Evolutionary conservation across 1,139 yeast species (phyloP).

Genomic region (Blastobotrys raffinosifermentans): DNA sequence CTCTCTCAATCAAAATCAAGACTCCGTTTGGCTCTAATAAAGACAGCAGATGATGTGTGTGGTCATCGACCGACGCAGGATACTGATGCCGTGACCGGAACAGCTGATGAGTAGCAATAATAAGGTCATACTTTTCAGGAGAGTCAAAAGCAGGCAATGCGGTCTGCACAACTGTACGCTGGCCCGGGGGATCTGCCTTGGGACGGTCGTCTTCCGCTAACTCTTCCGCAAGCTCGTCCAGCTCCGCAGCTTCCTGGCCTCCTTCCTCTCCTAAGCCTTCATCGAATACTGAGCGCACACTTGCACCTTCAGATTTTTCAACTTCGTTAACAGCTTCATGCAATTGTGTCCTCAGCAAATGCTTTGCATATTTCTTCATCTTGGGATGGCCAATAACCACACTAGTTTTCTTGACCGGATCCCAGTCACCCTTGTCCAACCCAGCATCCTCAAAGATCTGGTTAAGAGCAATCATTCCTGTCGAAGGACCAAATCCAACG

Average conservation of each 20-base stretch:
- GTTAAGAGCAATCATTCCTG: constrained; percentile 84
- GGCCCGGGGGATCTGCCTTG: constrained; percentile 13
- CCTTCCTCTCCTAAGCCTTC: constrained; percentile 22
- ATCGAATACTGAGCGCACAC: too few relatives aligned
- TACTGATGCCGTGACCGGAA: constrained; percentile 50
- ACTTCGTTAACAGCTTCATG: constrained; percentile 15
- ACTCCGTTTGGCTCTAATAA: constrained; percentile 73
- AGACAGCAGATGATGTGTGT: constrained; percentile 53
- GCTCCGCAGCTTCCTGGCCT: constrained; percentile 18
- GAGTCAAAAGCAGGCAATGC: constrained; percentile 19
- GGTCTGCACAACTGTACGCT: constrained; percentile 16
- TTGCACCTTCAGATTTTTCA: constrained; percentile 7
- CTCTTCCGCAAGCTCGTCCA: constrained; percentile 18
- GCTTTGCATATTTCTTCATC: constrained; percentile 77
- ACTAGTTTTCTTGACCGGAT: constrained; percentile 62
- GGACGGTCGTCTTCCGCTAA: constrained; percentile 18
- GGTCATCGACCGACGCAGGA: constrained; percentile 68
- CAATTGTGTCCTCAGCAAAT: constrained; percentile 61
- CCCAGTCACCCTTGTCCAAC: constrained; percentile 36
- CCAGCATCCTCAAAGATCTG: constrained; percentile 58
- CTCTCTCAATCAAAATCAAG: constrained; percentile 75
- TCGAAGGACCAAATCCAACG: constrained; percentile 88
- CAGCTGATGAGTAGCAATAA: constrained; percentile 79
- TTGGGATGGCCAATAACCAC: constrained; percentile 65
- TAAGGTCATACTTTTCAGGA: constrained; percentile 56